Evolutionary conservation across 2,329 filamentous ascomycete genomes (phyloP).

Genomic region (Fusarium sp.): DNA sequence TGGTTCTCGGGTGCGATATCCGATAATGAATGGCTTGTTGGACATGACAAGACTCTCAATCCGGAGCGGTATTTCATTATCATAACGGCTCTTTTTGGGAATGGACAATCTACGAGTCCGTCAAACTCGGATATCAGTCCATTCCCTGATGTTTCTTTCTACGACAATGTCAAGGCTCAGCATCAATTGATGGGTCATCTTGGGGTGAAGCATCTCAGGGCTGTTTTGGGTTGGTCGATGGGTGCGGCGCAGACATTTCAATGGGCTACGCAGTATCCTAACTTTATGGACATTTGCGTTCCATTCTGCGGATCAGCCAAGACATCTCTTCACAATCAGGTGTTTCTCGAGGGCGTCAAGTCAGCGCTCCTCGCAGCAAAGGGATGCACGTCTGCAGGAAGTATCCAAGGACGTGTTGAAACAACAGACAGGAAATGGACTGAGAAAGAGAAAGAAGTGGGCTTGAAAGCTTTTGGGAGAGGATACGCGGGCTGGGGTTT

Average conservation of each 20-base stretch:
- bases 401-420: constrained; percentile 45
- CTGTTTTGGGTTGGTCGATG: constrained; percentile 68
- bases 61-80: constrained; percentile 65
- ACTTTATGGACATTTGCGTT: constrained; percentile 59
- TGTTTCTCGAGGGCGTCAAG: constrained; percentile 66
- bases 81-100: constrained; percentile 63
- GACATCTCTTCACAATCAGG: constrained; percentile 64
- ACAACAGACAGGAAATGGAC: constrained; percentile 46
- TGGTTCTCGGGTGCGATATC: constrained; percentile 75
- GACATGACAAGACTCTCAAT: constrained; percentile 71
- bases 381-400: constrained; percentile 63
- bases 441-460: constrained; percentile 55
- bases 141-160: constrained; percentile 60
- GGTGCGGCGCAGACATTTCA: constrained; percentile 66
- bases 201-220: constrained; percentile 56
- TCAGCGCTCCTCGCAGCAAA: constrained; percentile 58
- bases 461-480: constrained; percentile 76
- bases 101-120: constrained; percentile 65
- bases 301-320: constrained; percentile 63
- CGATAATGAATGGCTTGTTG: constrained; percentile 81
- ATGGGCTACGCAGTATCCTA: constrained; percentile 61
- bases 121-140: constrained; percentile 57
- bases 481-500: constrained; percentile 88
- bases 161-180: constrained; percentile 65
- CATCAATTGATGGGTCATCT: constrained; percentile 57